These are phyloP conservation scores for Tanozyma kutaoensis DNA, from an alignment of 805 yeast species.

Conservation along the genomic window DNA sequence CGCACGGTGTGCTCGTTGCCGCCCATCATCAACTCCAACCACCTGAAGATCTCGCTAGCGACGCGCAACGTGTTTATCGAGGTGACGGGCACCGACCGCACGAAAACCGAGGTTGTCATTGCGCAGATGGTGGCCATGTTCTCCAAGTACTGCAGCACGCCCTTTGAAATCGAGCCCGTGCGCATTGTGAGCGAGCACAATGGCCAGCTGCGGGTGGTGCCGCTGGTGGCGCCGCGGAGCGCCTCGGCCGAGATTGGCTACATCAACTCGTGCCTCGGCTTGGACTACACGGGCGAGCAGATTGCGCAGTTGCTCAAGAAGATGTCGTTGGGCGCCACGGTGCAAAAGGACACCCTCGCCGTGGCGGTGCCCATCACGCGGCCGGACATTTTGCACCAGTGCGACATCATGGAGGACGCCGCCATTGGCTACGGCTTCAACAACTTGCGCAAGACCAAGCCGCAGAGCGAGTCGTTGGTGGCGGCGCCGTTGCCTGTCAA, in stretches of 20 bases:
- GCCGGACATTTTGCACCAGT: slow-evolving; percentile 90
- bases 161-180: slow-evolving; percentile 85
- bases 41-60: slow-evolving; percentile 71
- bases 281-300: slow-evolving; percentile 54
- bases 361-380: slow-evolving; percentile 86
- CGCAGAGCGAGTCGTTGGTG: slow-evolving; percentile 65
- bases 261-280: slow-evolving; percentile 89
- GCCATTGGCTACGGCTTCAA: slow-evolving; percentile 94
- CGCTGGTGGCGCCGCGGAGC: slow-evolving; percentile 53
- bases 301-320: slow-evolving; percentile 56
- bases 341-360: slow-evolving; percentile 37
- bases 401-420: slow-evolving; percentile 98
- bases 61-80: slow-evolving; percentile 88
- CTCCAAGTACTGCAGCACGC: slow-evolving; percentile 68
- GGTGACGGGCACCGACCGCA: slow-evolving; percentile 87
- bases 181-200: slow-evolving; percentile 75
- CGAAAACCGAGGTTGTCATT: slow-evolving; percentile 87
- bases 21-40: slow-evolving; percentile 90
- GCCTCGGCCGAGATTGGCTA: slow-evolving; percentile 68
- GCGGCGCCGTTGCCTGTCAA: slow-evolving; percentile 87
- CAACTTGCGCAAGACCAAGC: slow-evolving; percentile 66
- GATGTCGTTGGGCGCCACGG: slow-evolving; percentile 63
- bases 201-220: slow-evolving; percentile 60
- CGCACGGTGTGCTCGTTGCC: slow-evolving; percentile 84
- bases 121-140: slow-evolving; percentile 94